phyloP scores from a whole-genome alignment of 352 stramenopile species.

The Globisporangium spiculum region DNA sequence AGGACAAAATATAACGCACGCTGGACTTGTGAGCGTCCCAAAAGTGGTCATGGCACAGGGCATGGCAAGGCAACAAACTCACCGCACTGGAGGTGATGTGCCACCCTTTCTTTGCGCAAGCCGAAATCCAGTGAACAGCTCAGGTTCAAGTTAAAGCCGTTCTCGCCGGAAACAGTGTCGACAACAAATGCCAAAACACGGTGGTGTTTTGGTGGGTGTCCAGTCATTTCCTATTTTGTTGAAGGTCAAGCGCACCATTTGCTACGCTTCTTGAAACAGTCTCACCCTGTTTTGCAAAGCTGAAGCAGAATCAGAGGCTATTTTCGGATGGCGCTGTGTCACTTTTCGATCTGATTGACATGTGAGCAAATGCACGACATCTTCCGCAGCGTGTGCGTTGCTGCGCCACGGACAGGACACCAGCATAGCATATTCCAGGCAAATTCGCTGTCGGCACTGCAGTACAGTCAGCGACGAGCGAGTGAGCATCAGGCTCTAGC shows the following conservation, averaged over 20 bases:
- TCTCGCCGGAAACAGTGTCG: neutral
- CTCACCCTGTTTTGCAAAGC: neutral
- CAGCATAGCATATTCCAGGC: neutral
- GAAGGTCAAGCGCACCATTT: neutral
- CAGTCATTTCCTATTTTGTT: neutral
- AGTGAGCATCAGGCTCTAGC: neutral
- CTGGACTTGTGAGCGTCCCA: neutral
- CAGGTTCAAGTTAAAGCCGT: conserved; percentile 10
- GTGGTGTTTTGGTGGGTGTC: neutral
- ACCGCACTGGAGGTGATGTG: neutral
- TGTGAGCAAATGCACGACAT: neutral
- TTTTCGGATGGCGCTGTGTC: neutral
- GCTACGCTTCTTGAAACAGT: neutral
- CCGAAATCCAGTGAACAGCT: conserved; percentile 12
- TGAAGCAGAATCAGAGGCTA: conserved; percentile 1
- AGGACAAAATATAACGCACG: neutral
- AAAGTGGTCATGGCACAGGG: neutral
- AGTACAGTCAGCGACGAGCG: neutral
- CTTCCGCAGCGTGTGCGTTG: neutral
- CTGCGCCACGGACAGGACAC: neutral
- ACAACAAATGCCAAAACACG: neutral
- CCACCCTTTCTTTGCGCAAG: conserved; percentile 3
- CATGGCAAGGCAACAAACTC: neutral
- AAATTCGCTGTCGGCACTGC: neutral
- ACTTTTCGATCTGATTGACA: neutral